Evolutionary conservation across 192 early-diverging fungal genomes (phyloP), one percentile per base, ranked within the genome.

Genomic region (Irineochytrium annulatum): DNA sequence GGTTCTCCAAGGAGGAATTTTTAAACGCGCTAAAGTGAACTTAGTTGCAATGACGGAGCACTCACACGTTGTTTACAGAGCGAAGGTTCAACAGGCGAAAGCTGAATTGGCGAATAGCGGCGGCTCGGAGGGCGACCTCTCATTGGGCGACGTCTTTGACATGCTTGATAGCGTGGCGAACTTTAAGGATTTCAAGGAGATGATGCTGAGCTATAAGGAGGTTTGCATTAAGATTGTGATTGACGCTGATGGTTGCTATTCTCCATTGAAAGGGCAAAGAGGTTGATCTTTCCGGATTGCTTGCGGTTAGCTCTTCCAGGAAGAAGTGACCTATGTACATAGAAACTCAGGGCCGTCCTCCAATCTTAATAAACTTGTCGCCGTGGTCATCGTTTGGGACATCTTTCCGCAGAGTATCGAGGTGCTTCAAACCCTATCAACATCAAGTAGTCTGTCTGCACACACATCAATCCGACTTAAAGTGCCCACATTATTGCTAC

Each of bases 121-220:
- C 41, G 41, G 20, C 41, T 2, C 20, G 41, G 17, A 43, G 17
- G 1, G 17, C 20, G 17, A n/a, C 41, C 41, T 2, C 41, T 20
- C 1, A 11, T 11, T 45, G 31, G 80, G 81, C 33, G 81, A 83
- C 43, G 79, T 83, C 3, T 83, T 83, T 69, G 81, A 83, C 24
- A 63, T 83, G 35, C 41, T 83, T 52, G 53, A 27, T 34, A 71
- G 54, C 19, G 54, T 83, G 5, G 81, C 69, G 14, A 79, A 83
- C 57, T 83, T 83, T 55, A 60, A 52, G 13, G 57, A 63, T 3
- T 83, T 83, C 63, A 83, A 83, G 60, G 81, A 83, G 24, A 29
- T 78, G 43, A 78, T 83, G 34, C 43, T 83, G 39, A 65, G 62
- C 31, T 77, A 76, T 67, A 78, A 71, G 59, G 27, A 71, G 4